Percentiles rank a stretch among this genome's conserved stretches.
phyloP scores from a whole-genome alignment of 106 monocot species.

The Dioscorea zingiberensis region DNA sequence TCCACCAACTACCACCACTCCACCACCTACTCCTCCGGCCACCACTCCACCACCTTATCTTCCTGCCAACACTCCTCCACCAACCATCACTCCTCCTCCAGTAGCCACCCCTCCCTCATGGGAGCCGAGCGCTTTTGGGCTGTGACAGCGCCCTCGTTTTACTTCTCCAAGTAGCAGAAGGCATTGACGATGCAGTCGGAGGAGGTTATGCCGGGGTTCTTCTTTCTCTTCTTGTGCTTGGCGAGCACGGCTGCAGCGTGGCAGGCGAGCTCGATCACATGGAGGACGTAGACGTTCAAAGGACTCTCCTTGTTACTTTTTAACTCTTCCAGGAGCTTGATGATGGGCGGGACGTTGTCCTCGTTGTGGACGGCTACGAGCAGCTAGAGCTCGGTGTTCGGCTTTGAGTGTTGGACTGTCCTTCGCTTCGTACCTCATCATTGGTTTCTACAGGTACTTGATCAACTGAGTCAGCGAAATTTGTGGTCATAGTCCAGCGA shows the following conservation, averaged over 20 bases:
- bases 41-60: no score
- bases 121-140: not conserved
- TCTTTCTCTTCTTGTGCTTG: not conserved
- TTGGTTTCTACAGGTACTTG: constrained; percentile 46
- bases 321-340: constrained; percentile 41
- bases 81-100: no score
- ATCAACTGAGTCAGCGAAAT: constrained; percentile 24
- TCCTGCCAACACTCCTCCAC: no score
- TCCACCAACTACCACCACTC: no score
- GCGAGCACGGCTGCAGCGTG: not conserved
- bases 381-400: no score
- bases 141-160: not conserved
- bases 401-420: no score
- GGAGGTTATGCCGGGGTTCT: not conserved
- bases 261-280: no score
- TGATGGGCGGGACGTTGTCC: constrained; percentile 35
- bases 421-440: constrained; percentile 17
- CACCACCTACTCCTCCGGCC: no score
- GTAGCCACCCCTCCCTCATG: no score
- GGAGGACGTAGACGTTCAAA: no score
- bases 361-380: no score
- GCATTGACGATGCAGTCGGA: not conserved
- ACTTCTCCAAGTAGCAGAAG: not conserved
- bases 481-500: constrained; percentile 22
- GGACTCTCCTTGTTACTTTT: constrained; percentile 11